phyloP scores from a whole-genome alignment of 352 stramenopile genomes.

The Pythium scleroteichum region DNA sequence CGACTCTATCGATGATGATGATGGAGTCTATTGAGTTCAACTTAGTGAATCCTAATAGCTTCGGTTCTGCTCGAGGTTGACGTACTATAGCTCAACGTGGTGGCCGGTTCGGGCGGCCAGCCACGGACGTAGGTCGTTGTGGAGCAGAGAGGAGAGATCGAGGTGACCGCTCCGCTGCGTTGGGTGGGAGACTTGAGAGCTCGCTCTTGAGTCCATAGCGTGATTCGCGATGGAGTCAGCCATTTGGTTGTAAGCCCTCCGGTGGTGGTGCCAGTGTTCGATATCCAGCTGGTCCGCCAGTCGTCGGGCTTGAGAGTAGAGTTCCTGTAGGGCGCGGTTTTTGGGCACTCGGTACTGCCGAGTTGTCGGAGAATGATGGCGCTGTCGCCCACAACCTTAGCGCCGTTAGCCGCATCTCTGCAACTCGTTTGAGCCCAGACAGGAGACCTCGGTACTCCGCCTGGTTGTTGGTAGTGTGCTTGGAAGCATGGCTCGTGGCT shows the following conservation, averaged over 20 bases:
- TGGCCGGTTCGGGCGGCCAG: background rate
- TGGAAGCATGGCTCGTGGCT: background rate
- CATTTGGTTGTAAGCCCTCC: conserved; percentile 5
- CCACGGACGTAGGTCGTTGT: background rate
- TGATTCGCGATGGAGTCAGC: background rate
- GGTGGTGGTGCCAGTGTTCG: conserved; percentile 1
- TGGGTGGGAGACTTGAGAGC: background rate
- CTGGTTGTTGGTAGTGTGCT: conserved; percentile 6
- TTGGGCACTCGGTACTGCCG: background rate
- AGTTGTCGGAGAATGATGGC: conserved; percentile 1
- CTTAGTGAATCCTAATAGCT: background rate
- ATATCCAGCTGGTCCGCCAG: background rate
- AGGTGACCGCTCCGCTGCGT: background rate
- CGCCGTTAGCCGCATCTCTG: background rate
- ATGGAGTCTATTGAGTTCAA: no score
- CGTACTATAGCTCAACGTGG: background rate
- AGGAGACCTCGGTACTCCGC: conserved; percentile 9
- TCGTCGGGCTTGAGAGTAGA: conserved; percentile 1
- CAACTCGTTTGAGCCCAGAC: background rate
- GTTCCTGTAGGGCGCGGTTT: background rate
- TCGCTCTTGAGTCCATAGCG: background rate
- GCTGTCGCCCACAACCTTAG: conserved; percentile 2
- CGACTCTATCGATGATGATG: conserved; percentile 66
- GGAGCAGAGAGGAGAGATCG: background rate
- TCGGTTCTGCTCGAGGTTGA: background rate